These are phyloP conservation scores for Symbiodinium natans DNA, from an alignment of 73 alveolate genomes.

Conservation along the genomic window DNA sequence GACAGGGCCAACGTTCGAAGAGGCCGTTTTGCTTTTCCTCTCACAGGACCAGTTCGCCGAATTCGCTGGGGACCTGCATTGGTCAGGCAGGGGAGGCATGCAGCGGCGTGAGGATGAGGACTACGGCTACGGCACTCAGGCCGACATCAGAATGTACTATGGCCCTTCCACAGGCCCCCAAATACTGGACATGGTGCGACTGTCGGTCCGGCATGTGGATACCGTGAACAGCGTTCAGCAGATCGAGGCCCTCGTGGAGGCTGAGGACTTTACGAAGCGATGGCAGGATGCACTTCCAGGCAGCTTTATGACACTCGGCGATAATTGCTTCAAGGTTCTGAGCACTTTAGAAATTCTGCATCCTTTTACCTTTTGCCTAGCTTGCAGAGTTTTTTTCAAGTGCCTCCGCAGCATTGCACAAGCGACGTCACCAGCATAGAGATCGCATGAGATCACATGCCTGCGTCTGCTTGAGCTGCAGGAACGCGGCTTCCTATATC, in stretches of 20 bases:
- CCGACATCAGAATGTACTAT: neutral
- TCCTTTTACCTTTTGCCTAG: too few relatives aligned
- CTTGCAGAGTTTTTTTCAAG: too few relatives aligned
- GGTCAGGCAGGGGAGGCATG: neutral
- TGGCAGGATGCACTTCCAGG: conserved; percentile 93
- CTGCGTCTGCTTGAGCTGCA: neutral
- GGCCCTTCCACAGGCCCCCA: too few relatives aligned
- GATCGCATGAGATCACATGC: too few relatives aligned
- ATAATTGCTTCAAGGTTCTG: neutral
- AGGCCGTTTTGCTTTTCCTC: conserved; percentile 21
- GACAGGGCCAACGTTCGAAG: conserved; percentile 58
- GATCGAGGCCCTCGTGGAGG: conserved; percentile 18
- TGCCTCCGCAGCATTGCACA: too few relatives aligned
- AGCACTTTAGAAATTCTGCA: too few relatives aligned
- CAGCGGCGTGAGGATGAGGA: neutral
- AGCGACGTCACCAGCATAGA: too few relatives aligned
- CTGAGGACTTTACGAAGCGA: conserved; percentile 33
- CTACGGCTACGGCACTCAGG: neutral
- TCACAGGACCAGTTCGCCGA: neutral
- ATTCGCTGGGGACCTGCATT: neutral
- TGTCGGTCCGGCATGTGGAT: neutral
- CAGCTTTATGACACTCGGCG: conserved; percentile 47
- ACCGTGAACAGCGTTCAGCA: conserved; percentile 74
- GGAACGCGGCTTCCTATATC: conserved; percentile 32
- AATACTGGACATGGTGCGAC: neutral